Evolutionary conservation across 2,329 filamentous ascomycete species (phyloP).

Genomic region (Didymella sp.): DNA sequence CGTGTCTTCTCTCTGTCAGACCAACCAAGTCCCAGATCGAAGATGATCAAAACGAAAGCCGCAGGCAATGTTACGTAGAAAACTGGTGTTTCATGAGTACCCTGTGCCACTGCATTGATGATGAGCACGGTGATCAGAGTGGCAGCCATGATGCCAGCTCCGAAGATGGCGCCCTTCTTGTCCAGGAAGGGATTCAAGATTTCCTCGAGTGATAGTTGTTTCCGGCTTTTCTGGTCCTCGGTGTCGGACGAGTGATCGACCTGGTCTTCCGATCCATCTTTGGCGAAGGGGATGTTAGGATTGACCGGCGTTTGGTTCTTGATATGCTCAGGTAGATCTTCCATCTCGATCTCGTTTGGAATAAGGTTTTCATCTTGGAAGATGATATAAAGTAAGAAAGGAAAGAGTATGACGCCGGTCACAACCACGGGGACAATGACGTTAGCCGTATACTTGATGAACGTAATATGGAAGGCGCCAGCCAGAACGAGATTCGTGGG

Average conservation of each 20-base stretch:
- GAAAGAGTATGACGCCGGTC: conserved; percentile 73
- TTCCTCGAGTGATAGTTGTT: conserved; percentile 70
- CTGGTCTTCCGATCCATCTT: conserved; percentile 62
- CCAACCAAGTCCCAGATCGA: conserved; percentile 72
- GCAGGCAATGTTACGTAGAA: conserved; percentile 74
- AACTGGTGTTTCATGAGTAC: conserved; percentile 62
- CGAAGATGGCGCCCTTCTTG: conserved; percentile 69
- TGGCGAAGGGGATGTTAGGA: conserved; percentile 72
- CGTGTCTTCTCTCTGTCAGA: conserved; percentile 67
- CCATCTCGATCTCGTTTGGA: too few species aligned
- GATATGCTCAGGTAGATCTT: too few species aligned
- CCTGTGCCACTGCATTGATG: conserved; percentile 67
- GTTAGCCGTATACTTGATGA: conserved; percentile 77
- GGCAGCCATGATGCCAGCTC: conserved; percentile 69
- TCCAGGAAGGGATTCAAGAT: conserved; percentile 79
- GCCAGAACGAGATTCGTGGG: conserved; percentile 78
- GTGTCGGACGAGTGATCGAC: conserved; percentile 54
- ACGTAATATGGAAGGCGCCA: conserved; percentile 74
- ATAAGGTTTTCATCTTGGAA: conserved; percentile 71
- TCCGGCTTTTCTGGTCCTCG: conserved; percentile 59
- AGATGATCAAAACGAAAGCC: conserved; percentile 71
- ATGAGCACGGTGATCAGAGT: conserved; percentile 71
- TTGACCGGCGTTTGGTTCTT: conserved; percentile 67
- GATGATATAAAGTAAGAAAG: conserved; percentile 72
- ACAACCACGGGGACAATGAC: conserved; percentile 75